A percentile compares a stretch with the other conserved stretches of the same genome.
phyloP scores from a whole-genome alignment of 257 asterid genomes.

The Echites panduratus region DNA sequence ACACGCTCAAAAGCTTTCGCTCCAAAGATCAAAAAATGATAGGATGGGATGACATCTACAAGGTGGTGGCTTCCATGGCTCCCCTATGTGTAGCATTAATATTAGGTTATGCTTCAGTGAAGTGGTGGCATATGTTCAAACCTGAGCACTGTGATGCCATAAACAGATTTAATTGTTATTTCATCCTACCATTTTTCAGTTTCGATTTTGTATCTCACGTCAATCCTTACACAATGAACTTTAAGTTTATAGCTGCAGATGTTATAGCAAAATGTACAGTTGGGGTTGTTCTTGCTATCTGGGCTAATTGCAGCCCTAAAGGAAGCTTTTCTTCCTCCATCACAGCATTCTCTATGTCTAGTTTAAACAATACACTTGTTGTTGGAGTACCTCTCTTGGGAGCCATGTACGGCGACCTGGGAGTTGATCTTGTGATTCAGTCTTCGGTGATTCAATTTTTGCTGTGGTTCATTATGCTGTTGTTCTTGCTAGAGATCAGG shows the following conservation, averaged over 20 bases:
- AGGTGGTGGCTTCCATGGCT: constrained; percentile 25
- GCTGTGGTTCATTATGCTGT: constrained; percentile 21
- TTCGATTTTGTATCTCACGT: constrained; percentile 23
- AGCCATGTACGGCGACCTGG: constrained; percentile 34
- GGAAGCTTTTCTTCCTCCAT: constrained; percentile 22
- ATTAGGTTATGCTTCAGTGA: constrained; percentile 28
- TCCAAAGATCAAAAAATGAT: constrained; percentile 14
- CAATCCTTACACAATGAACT: constrained; percentile 21
- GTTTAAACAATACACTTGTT: constrained; percentile 28
- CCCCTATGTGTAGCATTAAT: constrained; percentile 26
- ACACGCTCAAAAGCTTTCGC: not conserved
- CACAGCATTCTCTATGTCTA: constrained; percentile 24
- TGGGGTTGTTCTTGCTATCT: constrained; percentile 3
- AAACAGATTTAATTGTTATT: constrained; percentile 25
- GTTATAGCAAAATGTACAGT: constrained; percentile 13
- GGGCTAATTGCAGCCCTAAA: constrained; percentile 19
- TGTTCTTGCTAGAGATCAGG: constrained; percentile 24
- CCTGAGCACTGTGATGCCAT: constrained; percentile 26
- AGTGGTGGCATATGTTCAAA: constrained; percentile 30
- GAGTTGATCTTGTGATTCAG: constrained; percentile 29
- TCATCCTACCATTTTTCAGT: constrained; percentile 27
- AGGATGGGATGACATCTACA: constrained; percentile 25
- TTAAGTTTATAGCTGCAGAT: constrained; percentile 11
- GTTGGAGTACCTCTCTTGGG: constrained; percentile 35
- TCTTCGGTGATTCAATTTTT: constrained; percentile 24